These are phyloP conservation scores for Lodderomyces pseudojiufengensis DNA, from an alignment of 1,139 yeast species.

Conservation along the genomic window DNA sequence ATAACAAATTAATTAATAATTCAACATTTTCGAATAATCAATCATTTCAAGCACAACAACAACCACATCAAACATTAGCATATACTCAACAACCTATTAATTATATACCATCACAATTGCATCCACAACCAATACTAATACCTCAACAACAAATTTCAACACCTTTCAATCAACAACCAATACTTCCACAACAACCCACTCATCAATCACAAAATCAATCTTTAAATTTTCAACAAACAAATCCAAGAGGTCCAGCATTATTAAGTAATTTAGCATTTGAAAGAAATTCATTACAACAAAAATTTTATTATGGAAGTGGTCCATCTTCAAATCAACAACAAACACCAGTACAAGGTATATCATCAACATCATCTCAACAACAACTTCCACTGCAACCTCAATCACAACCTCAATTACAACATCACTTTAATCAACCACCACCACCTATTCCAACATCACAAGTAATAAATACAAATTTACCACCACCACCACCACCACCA, in stretches of 20 bases:
- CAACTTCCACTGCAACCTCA: constrained; percentile 3
- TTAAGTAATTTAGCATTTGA: constrained; percentile 32
- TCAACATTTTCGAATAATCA: neutral
- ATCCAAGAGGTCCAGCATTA: constrained; percentile 9
- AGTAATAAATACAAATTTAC: neutral
- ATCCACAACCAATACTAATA: neutral
- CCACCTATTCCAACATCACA: neutral
- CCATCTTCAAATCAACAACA: constrained; percentile 2
- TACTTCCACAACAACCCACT: constrained; percentile 1
- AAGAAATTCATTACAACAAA: constrained; percentile 33
- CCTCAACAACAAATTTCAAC: too few species aligned
- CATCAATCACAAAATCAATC: neutral
- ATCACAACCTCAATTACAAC: neutral
- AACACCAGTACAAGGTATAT: neutral
- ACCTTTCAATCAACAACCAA: neutral
- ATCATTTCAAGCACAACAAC: neutral
- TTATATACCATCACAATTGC: neutral
- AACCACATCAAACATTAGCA: neutral
- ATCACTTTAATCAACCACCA: neutral
- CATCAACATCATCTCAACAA: constrained; percentile 2
- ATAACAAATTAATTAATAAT: neutral
- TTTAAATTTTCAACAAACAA: neutral
- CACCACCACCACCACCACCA: neutral
- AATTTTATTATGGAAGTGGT: constrained; percentile 25
- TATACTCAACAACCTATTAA: neutral